Evolutionary conservation across 2,329 filamentous ascomycete species (phyloP).

Genomic region (Ambrosiella beaveri): DNA sequence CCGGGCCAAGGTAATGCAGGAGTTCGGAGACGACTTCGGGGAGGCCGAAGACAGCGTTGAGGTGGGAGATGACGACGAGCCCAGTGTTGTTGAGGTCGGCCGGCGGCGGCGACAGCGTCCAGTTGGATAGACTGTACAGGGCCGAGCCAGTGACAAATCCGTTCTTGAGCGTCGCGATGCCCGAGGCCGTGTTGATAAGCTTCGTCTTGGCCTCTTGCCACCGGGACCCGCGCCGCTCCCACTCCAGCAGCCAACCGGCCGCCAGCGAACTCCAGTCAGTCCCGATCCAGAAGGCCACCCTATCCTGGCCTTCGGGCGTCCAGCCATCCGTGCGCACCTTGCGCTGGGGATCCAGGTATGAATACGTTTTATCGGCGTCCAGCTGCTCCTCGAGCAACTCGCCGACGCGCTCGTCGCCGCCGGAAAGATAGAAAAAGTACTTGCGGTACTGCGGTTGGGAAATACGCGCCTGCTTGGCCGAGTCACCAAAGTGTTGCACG

Average conservation of each 20-base stretch:
- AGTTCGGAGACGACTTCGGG: slow-evolving; percentile 40
- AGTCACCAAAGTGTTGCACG: slow-evolving; percentile 44
- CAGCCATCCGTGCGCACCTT: slow-evolving; percentile 39
- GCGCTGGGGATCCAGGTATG: slow-evolving; percentile 36
- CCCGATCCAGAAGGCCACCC: slow-evolving; percentile 25
- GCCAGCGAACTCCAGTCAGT: slow-evolving; percentile 43
- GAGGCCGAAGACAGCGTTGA: slow-evolving; percentile 41
- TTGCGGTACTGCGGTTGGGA: slow-evolving; percentile 40
- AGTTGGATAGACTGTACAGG: slow-evolving; percentile 32
- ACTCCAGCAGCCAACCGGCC: slow-evolving; percentile 40
- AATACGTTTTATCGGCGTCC: slow-evolving; percentile 35
- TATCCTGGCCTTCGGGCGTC: slow-evolving; percentile 29
- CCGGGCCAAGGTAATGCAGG: slow-evolving; percentile 29
- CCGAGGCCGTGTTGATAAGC: slow-evolving; percentile 29
- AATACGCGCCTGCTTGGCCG: slow-evolving; percentile 44
- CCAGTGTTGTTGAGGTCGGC: slow-evolving; percentile 35
- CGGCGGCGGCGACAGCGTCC: slow-evolving; percentile 33
- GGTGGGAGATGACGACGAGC: slow-evolving; percentile 33
- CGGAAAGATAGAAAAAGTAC: slow-evolving; percentile 38
- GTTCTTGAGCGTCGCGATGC: slow-evolving; percentile 37
- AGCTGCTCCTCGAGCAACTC: slow-evolving; percentile 34
- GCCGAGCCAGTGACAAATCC: slow-evolving; percentile 41
- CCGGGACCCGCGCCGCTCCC: slow-evolving; percentile 36
- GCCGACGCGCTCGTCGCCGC: slow-evolving; percentile 39
- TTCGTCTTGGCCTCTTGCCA: slow-evolving; percentile 35